Base-by-base conservation (phyloP, 768 basidiomycete species). In the Holtermanniella nyarrowii region DNA sequence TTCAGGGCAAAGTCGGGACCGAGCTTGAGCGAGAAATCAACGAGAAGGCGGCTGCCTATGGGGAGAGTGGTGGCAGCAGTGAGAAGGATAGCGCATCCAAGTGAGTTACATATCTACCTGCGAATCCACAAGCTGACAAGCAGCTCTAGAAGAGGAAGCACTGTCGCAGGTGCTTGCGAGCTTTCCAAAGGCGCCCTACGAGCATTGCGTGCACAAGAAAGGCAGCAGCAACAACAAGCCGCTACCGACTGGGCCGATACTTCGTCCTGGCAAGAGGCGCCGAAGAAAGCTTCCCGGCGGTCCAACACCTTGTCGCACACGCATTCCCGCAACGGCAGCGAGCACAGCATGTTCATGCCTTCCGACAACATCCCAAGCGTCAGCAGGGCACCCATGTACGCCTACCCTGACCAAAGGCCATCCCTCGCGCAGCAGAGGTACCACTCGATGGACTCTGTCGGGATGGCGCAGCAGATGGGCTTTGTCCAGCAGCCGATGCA, bases 1-100 rank as follows among this genome's bases (percentile, higher is more conserved):
- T 67, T 37, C 59, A 66, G 25, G 66, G 66, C 21, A 70, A 65
- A 41, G 59, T 49, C 21, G 66, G 68, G 1, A 54, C 57, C 22
- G 61, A 55, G 42, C 55, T 67, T 1, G 66, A 66, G 42, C 44
- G 50, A 14, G 68, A 64, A 51, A 60, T 66, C 49, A 52, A 62
- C 51, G 60, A 66, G 37, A 59, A 61, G 53, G 62, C 58, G 53
- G 5, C 25, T 22, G 4, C 41, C 45, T 13, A 42, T 55, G 3
- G 31, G 40, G n/a, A 45, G 24, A 43, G 27, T 41, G 5, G 26
- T 49, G 1, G 49, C 48, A 21, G 49, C 43, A 16, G 44, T 31
- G 31, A 52, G 44, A 44, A 7, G 7, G 31, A 16, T 16, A 37
- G 31, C 16, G 31, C 10, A 7, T 37, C 31, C 7, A 16, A 37